Base-by-base conservation (phyloP, 2,329 filamentous ascomycete genomes). In the Penicillium carneum region DNA sequence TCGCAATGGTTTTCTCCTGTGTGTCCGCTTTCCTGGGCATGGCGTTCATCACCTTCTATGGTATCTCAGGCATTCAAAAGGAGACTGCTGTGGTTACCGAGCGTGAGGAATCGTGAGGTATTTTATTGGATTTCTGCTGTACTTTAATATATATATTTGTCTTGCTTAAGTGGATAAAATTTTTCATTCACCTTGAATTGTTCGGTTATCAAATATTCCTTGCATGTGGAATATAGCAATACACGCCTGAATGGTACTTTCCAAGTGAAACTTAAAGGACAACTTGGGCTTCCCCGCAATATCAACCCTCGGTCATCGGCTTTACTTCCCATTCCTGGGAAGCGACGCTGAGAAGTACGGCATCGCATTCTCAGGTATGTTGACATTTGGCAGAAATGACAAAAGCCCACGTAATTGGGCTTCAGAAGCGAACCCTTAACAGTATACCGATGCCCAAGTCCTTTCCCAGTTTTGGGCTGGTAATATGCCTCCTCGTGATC, bases 241-340 rank as follows among this genome's bases (percentile, higher is more conserved):
- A 23, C 11, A 42, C 20, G 39, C 0, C 0, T 20, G 11, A 23
- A 42, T 9, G 18, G 7, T 14, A 31, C 10, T 14, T 26, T n/a
- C 14, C n/a, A 5, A 52, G 8, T 63, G 14, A 34, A 7, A 20
- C 11, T 2, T 1, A 23, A 39, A 93, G 89, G 91, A 91, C 62
- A 91, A 96, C 76, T 93, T 91, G 0, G 91, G 95, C 60, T 96
- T 95, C 79, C 94, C 90, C 1, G 92, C 92, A 31, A 95, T 96
- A 72, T 90, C 90, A 0, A 96, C 92, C 8, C 95, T 95, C 73
- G 92, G 91, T 11, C 88, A 91, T 52, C 80, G 95, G 43, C 87
- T 88, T 6, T 95, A 96, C 78, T 86, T 84, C 60, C 90, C 90
- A 3, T 96, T 92, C 74, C 82, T 96, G 4, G 82, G 86, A n/a